These are phyloP conservation scores for Penicillium ochrochloron DNA, from an alignment of 495 filamentous ascomycete genomes.

Conservation along the genomic window DNA sequence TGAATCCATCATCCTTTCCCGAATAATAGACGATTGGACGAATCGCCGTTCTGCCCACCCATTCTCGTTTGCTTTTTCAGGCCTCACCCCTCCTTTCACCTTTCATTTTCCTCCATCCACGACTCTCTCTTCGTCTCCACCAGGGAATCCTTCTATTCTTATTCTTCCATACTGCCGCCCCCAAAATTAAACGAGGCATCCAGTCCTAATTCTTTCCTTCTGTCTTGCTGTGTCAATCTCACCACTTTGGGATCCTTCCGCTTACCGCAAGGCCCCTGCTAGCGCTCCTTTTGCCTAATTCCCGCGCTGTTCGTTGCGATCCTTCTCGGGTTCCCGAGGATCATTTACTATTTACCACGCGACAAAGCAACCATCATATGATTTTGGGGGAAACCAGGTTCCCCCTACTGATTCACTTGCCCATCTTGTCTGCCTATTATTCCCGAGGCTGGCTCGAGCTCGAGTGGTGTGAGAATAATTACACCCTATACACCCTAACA, in stretches of 20 bases:
- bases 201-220: neutral
- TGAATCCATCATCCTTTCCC: neutral
- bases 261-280: neutral
- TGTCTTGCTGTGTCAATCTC: neutral
- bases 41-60: neutral
- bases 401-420: neutral
- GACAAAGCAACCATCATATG: conserved; percentile 11
- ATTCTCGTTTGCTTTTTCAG: neutral
- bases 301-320: neutral
- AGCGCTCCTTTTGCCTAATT: neutral
- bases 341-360: neutral
- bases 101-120: neutral
- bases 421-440: neutral
- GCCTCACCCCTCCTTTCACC: neutral
- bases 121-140: neutral
- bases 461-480: neutral
- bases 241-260: neutral
- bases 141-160: neutral
- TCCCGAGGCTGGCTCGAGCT: neutral
- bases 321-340: conserved; percentile 10
- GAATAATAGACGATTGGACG: neutral
- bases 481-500: neutral
- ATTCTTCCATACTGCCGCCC: neutral
- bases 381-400: neutral
- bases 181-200: conserved; percentile 1